Evolutionary conservation across 2,329 filamentous ascomycete species (phyloP).

Genomic region (Rhytidhysteron rufulum): DNA sequence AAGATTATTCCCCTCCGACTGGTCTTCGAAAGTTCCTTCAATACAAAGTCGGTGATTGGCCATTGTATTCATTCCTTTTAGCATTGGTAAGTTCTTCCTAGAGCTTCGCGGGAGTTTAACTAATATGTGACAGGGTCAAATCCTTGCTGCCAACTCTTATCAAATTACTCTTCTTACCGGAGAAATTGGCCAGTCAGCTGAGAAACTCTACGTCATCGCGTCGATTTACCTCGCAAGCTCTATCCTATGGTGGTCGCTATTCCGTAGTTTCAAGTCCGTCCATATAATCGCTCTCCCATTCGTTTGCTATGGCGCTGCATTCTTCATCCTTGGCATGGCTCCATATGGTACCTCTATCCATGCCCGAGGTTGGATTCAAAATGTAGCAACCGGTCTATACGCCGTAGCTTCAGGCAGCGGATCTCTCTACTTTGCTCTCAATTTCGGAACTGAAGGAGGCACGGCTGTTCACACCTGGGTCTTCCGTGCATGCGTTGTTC

Average conservation of each 20-base stretch:
- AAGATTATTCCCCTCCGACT: conserved; percentile 16
- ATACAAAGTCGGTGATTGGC: conserved; percentile 22
- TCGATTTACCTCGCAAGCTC: conserved; percentile 17
- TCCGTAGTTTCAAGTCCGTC: conserved; percentile 55
- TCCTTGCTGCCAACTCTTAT: conserved; percentile 20
- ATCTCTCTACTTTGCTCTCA: conserved; percentile 63
- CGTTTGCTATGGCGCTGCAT: conserved; percentile 60
- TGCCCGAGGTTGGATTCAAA: conserved; percentile 53
- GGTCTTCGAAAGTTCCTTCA: conserved; percentile 18
- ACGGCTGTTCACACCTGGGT: conserved; percentile 62
- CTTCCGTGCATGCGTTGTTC: conserved; percentile 63
- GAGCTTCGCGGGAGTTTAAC: conserved; percentile 3
- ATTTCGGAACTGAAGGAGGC: conserved; percentile 63
- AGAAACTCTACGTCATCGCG: conserved; percentile 16
- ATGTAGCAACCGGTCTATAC: conserved; percentile 60
- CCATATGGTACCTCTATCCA: conserved; percentile 47
- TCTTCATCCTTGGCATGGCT: conserved; percentile 60
- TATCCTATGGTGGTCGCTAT: conserved; percentile 60
- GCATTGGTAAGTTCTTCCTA: conserved; percentile 8
- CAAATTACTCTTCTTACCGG: conserved; percentile 66
- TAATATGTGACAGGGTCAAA: conserved; percentile 11
- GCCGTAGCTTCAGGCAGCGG: conserved; percentile 60
- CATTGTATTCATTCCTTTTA: conserved; percentile 19
- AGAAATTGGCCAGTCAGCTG: conserved; percentile 42
- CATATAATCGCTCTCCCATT: conserved; percentile 59